Conservation (phyloP, 78 protist species). For the slime mould (Dictyostelium discoideum) region dicty_2.7 NC_007090.3:5192001-5192500, state of each 20-base stretch:
- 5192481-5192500: constrained; percentile 30
- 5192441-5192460: constrained; percentile 86
- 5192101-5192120: constrained; percentile 77
- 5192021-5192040: constrained; percentile 61
- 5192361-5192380: constrained; percentile 84
- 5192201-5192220: constrained; percentile 85
- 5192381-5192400: constrained; percentile 36
- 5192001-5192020: constrained; percentile 81
- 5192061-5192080: constrained; percentile 75
- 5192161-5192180: constrained; percentile 87
- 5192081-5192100: constrained; percentile 79
- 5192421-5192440: constrained; percentile 83
- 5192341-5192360: constrained; percentile 64
- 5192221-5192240: constrained; percentile 83
- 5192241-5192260: constrained; percentile 93
- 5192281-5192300: constrained; percentile 39
- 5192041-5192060: constrained; percentile 31
- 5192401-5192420: constrained; percentile 61
- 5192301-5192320: constrained; percentile 53
- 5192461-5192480: constrained; percentile 45
- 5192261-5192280: constrained; percentile 60
- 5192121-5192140: constrained; percentile 58
- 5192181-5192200: constrained; percentile 85
- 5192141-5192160: constrained; percentile 69
- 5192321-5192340: constrained; percentile 45